Evolutionary conservation across 2,329 filamentous ascomycete species (phyloP).

Genomic region (Sporothrix brasiliensis): DNA sequence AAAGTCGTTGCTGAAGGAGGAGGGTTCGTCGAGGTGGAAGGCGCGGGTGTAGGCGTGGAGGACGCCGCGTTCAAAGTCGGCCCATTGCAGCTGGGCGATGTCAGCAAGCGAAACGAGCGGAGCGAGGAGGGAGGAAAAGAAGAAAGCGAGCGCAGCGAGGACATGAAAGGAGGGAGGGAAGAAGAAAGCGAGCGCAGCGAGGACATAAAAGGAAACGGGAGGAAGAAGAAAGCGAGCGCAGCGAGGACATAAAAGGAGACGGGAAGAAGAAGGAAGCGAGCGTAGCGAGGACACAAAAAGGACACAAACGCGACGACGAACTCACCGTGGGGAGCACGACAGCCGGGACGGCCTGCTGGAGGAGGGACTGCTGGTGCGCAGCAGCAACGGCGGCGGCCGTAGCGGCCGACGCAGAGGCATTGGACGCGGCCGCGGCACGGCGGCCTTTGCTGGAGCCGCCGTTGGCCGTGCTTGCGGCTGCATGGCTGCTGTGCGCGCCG

Average conservation of each 20-base stretch:
- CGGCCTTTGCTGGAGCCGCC: slow-evolving; percentile 56
- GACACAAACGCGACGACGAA: neutral
- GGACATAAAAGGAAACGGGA: neutral
- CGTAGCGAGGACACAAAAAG: neutral
- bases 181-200: neutral
- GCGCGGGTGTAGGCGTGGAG: slow-evolving; percentile 76
- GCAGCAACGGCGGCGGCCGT: slow-evolving; percentile 21
- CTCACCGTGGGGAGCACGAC: slow-evolving; percentile 28
- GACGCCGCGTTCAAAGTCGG: slow-evolving; percentile 65
- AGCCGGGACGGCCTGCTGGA: slow-evolving; percentile 9
- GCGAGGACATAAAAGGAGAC: neutral
- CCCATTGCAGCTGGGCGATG: slow-evolving; percentile 63
- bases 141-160: neutral
- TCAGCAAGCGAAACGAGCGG: neutral
- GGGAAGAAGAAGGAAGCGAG: too few species aligned
- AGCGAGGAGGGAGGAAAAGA: neutral
- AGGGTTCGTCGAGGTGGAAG: slow-evolving; percentile 70
- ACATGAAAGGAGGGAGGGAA: neutral
- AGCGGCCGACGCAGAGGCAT: slow-evolving; percentile 39
- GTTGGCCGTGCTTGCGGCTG: slow-evolving; percentile 36
- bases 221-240: too few species aligned
- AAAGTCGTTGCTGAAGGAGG: slow-evolving; percentile 67
- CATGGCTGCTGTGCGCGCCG: neutral
- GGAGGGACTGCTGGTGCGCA: slow-evolving; percentile 16
- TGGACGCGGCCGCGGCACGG: slow-evolving; percentile 54